Base-by-base conservation (phyloP, 805 yeast genomes). In the Crinitomyces ghanaensis region DNA sequence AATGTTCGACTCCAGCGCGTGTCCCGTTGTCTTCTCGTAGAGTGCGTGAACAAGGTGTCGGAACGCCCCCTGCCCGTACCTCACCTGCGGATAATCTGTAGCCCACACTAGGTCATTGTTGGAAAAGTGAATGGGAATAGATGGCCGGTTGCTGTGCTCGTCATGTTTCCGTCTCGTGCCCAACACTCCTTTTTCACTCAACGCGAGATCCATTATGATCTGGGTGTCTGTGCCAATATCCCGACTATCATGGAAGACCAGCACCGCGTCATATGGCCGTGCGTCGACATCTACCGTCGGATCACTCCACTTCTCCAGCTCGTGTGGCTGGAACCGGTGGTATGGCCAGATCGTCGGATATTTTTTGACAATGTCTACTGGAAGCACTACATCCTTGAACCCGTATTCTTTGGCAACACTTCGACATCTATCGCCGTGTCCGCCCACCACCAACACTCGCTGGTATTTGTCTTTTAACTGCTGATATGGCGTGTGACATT, bases 31-130 rank as follows among this genome's bases (percentile, higher is more conserved):
- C 31, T 68, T 68, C 14, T 54, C 50, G 47, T 80, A 81, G 28
- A 84, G 54, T 3, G 70, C 58, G 47, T 80, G 78, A 4, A 79
- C 57, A 28, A 70, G 58, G 33, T 71, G 66, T 40, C 88, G 64
- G 48, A 81, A 77, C 2, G 88, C 93, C 17, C 96, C 96, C 58
- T 85, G 94, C 5, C 95, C 96, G 49, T 83, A 80, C 35, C 96
- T 66, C 15, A 93, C 83, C 35, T 77, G 57, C 11, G 52, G 56
- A 53, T 77, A 86, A 47, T 77, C 84, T 49, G 81, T 85, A 12
- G 95, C 82, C 94, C 95, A 86, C 21, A 79, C 49, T 48, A 82
- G 70, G 56, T 86, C 96, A 49, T 79, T 71, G 56, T 83, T 84
- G 27, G 88, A 77, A 56, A 82, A 84, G 40, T 73, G 70, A 13